Evolutionary conservation across 164 flowering plant genomes (phyloP).

Genomic region (Vitis labrusca): DNA sequence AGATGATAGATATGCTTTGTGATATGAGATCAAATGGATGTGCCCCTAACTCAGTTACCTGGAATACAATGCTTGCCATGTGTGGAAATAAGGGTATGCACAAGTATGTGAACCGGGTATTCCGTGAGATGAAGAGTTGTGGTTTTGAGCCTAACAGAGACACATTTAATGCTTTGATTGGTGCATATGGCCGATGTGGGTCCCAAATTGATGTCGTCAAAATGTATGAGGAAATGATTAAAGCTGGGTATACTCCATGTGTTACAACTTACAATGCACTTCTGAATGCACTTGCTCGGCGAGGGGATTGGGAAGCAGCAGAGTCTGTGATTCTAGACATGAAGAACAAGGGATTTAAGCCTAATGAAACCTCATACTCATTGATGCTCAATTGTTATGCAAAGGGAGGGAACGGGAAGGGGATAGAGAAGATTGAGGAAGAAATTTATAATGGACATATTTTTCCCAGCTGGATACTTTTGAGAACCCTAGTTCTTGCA

Average conservation of each 20-base stretch:
- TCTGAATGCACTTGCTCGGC: constrained; percentile 70
- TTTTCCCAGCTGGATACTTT: constrained; percentile 83
- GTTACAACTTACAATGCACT: constrained; percentile 81
- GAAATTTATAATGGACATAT: constrained; percentile 64
- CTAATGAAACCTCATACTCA: constrained; percentile 77
- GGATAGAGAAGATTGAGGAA: constrained; percentile 58
- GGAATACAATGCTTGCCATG: constrained; percentile 88
- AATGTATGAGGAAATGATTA: constrained; percentile 70
- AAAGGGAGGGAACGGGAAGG: constrained; percentile 60
- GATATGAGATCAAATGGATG: constrained; percentile 78
- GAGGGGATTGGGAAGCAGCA: constrained; percentile 79
- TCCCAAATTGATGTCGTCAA: constrained; percentile 49
- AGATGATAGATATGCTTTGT: constrained; percentile 65
- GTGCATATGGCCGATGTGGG: constrained; percentile 89
- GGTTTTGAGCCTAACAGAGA: constrained; percentile 94
- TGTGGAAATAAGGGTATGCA: constrained; percentile 74
- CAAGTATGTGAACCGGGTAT: constrained; percentile 57
- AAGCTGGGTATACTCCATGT: constrained; percentile 75
- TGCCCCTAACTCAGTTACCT: constrained; percentile 74
- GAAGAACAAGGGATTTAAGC: constrained; percentile 77
- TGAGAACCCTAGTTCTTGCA: constrained; percentile 74
- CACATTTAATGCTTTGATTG: constrained; percentile 80
- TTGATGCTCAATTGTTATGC: constrained; percentile 78
- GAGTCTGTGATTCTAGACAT: constrained; percentile 73
- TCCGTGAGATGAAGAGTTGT: constrained; percentile 79